Base-by-base conservation (phyloP, 2,329 filamentous ascomycete species). In the Cephalotrichum gorgonifer region DNA sequence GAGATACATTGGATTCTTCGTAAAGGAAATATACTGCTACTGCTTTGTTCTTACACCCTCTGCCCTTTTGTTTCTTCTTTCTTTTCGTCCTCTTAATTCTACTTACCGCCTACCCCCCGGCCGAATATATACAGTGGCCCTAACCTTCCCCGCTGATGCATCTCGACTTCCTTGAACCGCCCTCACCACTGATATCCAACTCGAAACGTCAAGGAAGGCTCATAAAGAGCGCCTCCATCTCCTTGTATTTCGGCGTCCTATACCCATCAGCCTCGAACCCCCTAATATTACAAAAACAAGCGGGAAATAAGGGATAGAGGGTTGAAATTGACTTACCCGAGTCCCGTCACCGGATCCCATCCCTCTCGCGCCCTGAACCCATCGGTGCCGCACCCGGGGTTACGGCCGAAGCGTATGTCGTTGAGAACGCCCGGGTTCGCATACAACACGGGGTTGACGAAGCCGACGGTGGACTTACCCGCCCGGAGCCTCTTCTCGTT, bases 381-480 rank as follows among this genome's bases (percentile, higher is more conserved):
- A 3, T 56, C 50, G 9, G 55, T 59, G n/a, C 55, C 55, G 42
- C 59, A 62, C 4, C 56, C 58, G 30, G 53, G 51, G 49, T 61
- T 58, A n/a, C 52, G 53, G 6, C 58, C 57, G 15, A 57, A 52
- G 6, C 53, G 54, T 4, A 60, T 52, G 33, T 61, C 60, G 42
- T 58, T 57, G 46, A 54, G 49, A 3, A 52, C 44, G 6, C 55
- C 51, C 12, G 47, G 44, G 28, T 54, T 48, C 23, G 49, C 54
- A 43, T 64, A 64, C 11, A 63, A 48, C 2, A 55, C 54, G 9
- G 65, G 62, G 39, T 68, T 71, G 9, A 65, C 57, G 43, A 68
- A 69, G 2, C 66, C 66, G 3, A 66, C 59, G 4, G 64, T 60
- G 20, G 58, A 46, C 55, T 67, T 67, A 17, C 60, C 59, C 2